phyloP scores from a whole-genome alignment of 2,329 filamentous ascomycete genomes.

The Amesomyces nigricolor region DNA sequence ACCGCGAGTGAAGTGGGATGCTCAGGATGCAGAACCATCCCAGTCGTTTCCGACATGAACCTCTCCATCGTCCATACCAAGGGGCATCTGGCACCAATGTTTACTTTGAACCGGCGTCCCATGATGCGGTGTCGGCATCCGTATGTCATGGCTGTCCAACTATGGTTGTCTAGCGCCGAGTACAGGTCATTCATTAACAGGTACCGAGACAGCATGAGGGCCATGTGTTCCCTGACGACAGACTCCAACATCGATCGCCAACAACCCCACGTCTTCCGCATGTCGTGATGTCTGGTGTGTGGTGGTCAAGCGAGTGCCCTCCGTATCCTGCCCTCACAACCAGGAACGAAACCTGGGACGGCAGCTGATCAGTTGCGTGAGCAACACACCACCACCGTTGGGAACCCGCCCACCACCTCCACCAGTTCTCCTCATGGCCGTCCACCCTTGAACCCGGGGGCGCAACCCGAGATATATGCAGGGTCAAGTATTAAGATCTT shows the following conservation, averaged over 20 bases:
- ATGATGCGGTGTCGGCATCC: too few relatives aligned
- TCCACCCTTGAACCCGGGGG: neutral
- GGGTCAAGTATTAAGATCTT: neutral
- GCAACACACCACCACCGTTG: conserved; percentile 12
- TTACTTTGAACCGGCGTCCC: too few relatives aligned
- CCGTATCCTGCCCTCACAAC: conserved; percentile 1
- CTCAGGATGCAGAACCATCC: too few relatives aligned
- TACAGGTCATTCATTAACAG: neutral
- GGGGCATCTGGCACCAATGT: too few relatives aligned
- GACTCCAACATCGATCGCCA: neutral
- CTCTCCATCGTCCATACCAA: too few relatives aligned
- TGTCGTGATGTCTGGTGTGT: neutral
- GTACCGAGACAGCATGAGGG: conserved; percentile 7
- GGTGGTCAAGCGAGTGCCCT: neutral
- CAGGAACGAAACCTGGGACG: conserved; percentile 8
- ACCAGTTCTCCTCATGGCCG: neutral
- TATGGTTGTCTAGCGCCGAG: conserved; percentile 3
- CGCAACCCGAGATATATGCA: neutral
- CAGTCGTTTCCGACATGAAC: too few relatives aligned
- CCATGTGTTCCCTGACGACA: neutral
- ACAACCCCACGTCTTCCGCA: neutral
- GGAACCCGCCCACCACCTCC: neutral
- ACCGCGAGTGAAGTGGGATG: neutral
- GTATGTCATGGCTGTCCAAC: conserved; percentile 1
- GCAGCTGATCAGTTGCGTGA: conserved; percentile 13